phyloP scores from a whole-genome alignment of 140 eudicot genomes.

The Artemisia princeps region DNA sequence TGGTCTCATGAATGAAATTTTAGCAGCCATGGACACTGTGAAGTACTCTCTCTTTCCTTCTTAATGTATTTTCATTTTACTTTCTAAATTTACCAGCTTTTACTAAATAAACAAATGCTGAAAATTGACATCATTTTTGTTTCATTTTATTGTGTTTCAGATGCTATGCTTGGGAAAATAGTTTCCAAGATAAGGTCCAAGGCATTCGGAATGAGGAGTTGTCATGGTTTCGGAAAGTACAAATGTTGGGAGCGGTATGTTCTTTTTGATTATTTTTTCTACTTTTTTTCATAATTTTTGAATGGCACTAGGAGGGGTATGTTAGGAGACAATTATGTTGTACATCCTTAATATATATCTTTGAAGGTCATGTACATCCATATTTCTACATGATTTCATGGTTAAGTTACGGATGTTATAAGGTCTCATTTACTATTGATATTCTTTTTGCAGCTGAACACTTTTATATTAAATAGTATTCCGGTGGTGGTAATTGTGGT shows the following conservation, averaged over 20 bases:
- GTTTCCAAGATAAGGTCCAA: constrained; percentile 82
- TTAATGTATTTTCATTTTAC: constrained; percentile 1
- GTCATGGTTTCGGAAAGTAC: constrained; percentile 72
- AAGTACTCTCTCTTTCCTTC: constrained; percentile 41
- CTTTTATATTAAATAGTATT: constrained; percentile 69
- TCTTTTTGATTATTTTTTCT: background rate
- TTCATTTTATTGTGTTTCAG: constrained; percentile 32
- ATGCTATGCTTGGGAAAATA: constrained; percentile 92
- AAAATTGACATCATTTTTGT: constrained; percentile 6
- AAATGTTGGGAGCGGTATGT: constrained; percentile 85
- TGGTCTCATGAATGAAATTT: constrained; percentile 83
- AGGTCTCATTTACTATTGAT: background rate
- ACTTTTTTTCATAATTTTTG: no score
- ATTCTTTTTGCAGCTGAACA: constrained; percentile 57
- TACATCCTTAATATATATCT: background rate
- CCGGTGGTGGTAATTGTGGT: constrained; percentile 83
- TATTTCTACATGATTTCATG: background rate
- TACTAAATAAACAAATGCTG: background rate
- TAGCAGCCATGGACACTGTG: constrained; percentile 97
- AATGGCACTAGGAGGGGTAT: constrained; percentile 58
- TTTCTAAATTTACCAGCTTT: constrained; percentile 10
- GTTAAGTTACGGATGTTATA: background rate
- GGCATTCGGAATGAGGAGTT: constrained; percentile 60
- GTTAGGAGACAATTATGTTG: constrained; percentile 5
- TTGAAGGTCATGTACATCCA: background rate